Evolutionary conservation across 1,284 basidiomycete genomes (phyloP).

Genomic region (Neotropicomus parvogracilis): DNA sequence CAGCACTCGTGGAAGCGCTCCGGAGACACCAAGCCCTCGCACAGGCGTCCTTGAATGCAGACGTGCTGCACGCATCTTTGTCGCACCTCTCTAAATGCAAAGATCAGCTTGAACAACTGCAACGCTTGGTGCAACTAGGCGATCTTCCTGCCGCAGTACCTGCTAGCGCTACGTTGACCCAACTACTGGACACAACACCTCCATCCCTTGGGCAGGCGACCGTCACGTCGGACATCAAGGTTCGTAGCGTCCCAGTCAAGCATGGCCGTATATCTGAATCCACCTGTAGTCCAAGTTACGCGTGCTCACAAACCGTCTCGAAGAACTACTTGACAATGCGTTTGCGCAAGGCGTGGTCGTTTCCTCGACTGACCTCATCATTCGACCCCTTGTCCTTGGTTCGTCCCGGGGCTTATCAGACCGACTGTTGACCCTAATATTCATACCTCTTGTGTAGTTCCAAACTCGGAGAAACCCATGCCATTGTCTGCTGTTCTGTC

Average conservation of each 20-base stretch:
- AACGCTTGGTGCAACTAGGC: slow-evolving; percentile 48
- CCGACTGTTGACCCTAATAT: neutral
- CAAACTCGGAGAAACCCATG: slow-evolving; percentile 49
- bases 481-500: slow-evolving; percentile 54
- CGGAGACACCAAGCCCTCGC: slow-evolving; percentile 55
- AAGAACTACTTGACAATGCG: slow-evolving; percentile 70
- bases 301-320: slow-evolving; percentile 53
- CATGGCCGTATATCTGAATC: slow-evolving; percentile 4
- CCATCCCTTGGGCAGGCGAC: slow-evolving; percentile 48
- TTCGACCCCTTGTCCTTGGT: slow-evolving; percentile 59
- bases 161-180: slow-evolving; percentile 41
- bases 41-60: slow-evolving; percentile 55
- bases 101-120: slow-evolving; percentile 41
- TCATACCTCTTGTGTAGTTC: slow-evolving; percentile 40
- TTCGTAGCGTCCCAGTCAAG: slow-evolving; percentile 29
- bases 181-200: slow-evolving; percentile 47
- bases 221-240: slow-evolving; percentile 56
- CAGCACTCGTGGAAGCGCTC: slow-evolving; percentile 50
- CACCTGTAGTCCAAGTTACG: slow-evolving; percentile 48
- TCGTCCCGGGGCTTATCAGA: slow-evolving; percentile 14
- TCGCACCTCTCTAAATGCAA: slow-evolving; percentile 52
- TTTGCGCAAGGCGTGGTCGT: slow-evolving; percentile 56
- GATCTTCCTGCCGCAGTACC: slow-evolving; percentile 58
- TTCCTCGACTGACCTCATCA: slow-evolving; percentile 45
- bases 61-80: slow-evolving; percentile 47